Conservation (phyloP, 257 asterid species). For the Leonotis leonurus region DNA sequence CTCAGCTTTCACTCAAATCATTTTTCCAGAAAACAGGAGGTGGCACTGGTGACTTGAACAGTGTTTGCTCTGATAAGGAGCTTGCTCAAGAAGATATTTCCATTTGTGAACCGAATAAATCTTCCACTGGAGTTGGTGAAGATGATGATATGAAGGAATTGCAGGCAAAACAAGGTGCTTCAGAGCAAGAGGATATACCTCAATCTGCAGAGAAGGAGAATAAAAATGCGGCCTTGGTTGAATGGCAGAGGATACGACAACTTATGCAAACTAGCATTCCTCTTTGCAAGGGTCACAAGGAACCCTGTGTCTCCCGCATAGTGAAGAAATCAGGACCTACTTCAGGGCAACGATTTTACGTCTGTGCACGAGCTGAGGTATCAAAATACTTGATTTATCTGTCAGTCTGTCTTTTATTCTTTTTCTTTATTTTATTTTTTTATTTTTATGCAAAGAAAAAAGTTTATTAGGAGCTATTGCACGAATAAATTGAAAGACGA, state of each 20-base stretch:
- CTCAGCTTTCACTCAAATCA: constrained; percentile 84
- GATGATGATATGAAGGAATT: constrained; percentile 23
- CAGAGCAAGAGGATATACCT: constrained; percentile 27
- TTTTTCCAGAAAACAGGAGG: constrained; percentile 55
- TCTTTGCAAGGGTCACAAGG: constrained; percentile 90
- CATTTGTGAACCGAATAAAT: constrained; percentile 24
- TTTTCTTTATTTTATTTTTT: too few relatives aligned
- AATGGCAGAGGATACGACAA: constrained; percentile 97
- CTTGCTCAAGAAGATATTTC: constrained; percentile 31
- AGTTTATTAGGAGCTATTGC: too few relatives aligned
- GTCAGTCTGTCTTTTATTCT: constrained; percentile 5
- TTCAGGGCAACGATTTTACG: constrained; percentile 75
- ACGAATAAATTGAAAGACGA: too few relatives aligned
- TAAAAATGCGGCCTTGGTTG: constrained; percentile 43
- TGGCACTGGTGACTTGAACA: constrained; percentile 15
- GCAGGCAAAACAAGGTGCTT: constrained; percentile 21
- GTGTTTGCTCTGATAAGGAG: constrained; percentile 28
- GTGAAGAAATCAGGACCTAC: constrained; percentile 93
- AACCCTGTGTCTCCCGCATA: constrained; percentile 81
- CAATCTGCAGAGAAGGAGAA: constrained; percentile 41
- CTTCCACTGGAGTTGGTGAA: constrained; percentile 22
- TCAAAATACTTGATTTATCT: constrained; percentile 2
- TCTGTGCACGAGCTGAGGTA: constrained; percentile 97
- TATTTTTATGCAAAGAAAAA: too few relatives aligned
- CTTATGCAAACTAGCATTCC: constrained; percentile 86